Evolutionary conservation across 768 basidiomycete species (phyloP).

Genomic region (Suillus placidus): DNA sequence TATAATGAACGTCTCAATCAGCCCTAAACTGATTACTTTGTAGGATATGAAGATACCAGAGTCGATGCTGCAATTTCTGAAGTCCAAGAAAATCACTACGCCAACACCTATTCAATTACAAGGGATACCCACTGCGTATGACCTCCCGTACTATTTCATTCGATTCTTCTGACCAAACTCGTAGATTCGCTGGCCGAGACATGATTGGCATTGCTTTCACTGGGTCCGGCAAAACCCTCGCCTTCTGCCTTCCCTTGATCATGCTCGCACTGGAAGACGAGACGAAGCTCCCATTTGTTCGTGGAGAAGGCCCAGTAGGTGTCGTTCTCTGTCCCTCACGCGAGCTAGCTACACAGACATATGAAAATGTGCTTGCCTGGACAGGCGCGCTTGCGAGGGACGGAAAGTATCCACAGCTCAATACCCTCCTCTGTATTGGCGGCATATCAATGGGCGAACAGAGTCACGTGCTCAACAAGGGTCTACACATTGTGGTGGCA

Average conservation of each 20-base stretch:
- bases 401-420: conserved; percentile 80
- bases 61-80: conserved; percentile 79
- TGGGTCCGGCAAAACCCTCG: conserved; percentile 98
- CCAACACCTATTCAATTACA: conserved; percentile 98
- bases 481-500: conserved; percentile 94
- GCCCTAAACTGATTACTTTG: conserved; percentile 13
- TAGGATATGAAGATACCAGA: conserved; percentile 99
- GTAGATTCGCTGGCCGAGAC: conserved; percentile 91
- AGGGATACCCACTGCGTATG: conserved; percentile 94
- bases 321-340: conserved; percentile 96
- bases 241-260: conserved; percentile 96
- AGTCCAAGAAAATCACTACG: conserved; percentile 77
- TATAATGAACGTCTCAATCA: neutral
- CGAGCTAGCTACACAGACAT: conserved; percentile 95
- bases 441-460: conserved; percentile 99
- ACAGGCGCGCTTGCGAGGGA: conserved; percentile 78
- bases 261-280: conserved; percentile 98
- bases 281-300: conserved; percentile 81
- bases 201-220: conserved; percentile 99
- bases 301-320: conserved; percentile 97
- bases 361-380: conserved; percentile 92
- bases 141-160: conserved; percentile 13
- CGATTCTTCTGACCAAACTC: conserved; percentile 17
- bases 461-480: conserved; percentile 85
- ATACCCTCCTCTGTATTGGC: conserved; percentile 92